Base-by-base conservation (phyloP, 495 filamentous ascomycete species). In the Penicillium coffeae region DNA sequence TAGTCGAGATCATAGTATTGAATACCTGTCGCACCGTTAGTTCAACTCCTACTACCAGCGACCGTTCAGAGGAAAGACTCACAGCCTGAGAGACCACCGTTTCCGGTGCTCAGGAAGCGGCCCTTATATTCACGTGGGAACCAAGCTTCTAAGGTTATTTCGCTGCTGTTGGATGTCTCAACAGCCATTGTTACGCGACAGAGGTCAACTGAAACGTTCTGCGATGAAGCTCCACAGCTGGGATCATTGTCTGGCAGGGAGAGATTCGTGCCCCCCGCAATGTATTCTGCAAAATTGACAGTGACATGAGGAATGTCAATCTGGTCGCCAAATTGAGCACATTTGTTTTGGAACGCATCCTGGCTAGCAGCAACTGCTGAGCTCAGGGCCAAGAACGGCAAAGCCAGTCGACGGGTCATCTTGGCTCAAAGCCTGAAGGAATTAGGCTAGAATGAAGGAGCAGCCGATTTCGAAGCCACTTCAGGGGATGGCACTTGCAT, bases 101-200 rank as follows among this genome's bases (percentile, higher is more conserved):
- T 82, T 2, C 80, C 80, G 0, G 79, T 82, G 8, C 70, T 68
- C 35, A 81, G 38, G 51, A 81, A 77, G 4, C 78, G 70, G 7
- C 75, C 73, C 21, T 64, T 70, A 53, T 74, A 83, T 10, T 72
- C 53, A 5, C 65, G 36, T 21, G 82, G 83, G 18, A 86, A 64
- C 79, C 80, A 86, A 13, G 76, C 65, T 58, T 84, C 80, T 34
- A 82, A 62, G 2, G 67, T 75, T 34, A 84, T 76, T 21, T 74
- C 67, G 18, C 77, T 80, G 37, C 61, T 65, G 41, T 71, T 59
- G 16, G 78, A 81, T 0, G 81, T 84, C 1, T 70, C 48, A 8
- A 85, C 74, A 25, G 67, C 69, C 56, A 86, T 72, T 13, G 75
- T 73, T 25, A 84, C 58, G 12, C 82, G 79, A 55, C 82, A 86